Percentiles rank a stretch among this genome's conserved stretches.
Conservation (phyloP, 2,329 filamentous ascomycete species). For the Pseudogymnoascus verrucosus region DNA sequence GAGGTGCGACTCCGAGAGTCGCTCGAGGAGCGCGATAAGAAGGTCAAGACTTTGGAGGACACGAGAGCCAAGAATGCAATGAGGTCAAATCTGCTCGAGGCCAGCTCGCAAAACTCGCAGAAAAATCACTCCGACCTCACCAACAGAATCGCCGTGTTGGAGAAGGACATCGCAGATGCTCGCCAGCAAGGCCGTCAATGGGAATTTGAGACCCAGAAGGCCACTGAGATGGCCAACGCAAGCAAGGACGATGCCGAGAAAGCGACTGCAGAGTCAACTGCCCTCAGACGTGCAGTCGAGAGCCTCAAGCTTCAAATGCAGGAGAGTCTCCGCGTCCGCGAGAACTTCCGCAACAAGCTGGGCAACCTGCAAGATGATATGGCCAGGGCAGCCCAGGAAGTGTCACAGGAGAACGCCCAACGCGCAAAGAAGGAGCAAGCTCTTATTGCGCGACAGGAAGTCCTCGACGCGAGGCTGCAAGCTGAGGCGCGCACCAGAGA, state of each 20-base stretch:
- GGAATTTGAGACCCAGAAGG: slow-evolving; percentile 53
- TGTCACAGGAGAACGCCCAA: slow-evolving; percentile 72
- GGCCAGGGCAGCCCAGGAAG: slow-evolving; percentile 66
- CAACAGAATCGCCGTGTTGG: slow-evolving; percentile 45
- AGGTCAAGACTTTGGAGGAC: slow-evolving; percentile 53
- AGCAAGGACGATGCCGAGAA: slow-evolving; percentile 52
- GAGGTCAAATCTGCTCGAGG: slow-evolving; percentile 59
- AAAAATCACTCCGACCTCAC: slow-evolving; percentile 48
- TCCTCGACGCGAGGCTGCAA: slow-evolving; percentile 68
- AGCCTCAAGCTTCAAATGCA: slow-evolving; percentile 71
- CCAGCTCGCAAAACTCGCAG: slow-evolving; percentile 51
- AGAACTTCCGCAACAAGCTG: slow-evolving; percentile 77
- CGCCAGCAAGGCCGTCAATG: slow-evolving; percentile 52
- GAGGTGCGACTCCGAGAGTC: slow-evolving; percentile 57
- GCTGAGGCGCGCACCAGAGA: slow-evolving; percentile 65
- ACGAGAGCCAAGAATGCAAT: slow-evolving; percentile 46
- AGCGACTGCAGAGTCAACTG: slow-evolving; percentile 56
- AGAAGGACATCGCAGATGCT: slow-evolving; percentile 47
- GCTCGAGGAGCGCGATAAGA: slow-evolving; percentile 61
- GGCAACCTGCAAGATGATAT: slow-evolving; percentile 83
- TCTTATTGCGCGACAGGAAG: slow-evolving; percentile 69
- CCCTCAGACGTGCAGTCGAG: slow-evolving; percentile 64
- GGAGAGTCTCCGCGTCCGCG: slow-evolving; percentile 76
- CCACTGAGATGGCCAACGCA: slow-evolving; percentile 55
- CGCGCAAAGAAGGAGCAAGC: slow-evolving; percentile 75